These are phyloP conservation scores for Onygenales sp. DNA, from an alignment of 2,329 filamentous ascomycete species.

Conservation along the genomic window DNA sequence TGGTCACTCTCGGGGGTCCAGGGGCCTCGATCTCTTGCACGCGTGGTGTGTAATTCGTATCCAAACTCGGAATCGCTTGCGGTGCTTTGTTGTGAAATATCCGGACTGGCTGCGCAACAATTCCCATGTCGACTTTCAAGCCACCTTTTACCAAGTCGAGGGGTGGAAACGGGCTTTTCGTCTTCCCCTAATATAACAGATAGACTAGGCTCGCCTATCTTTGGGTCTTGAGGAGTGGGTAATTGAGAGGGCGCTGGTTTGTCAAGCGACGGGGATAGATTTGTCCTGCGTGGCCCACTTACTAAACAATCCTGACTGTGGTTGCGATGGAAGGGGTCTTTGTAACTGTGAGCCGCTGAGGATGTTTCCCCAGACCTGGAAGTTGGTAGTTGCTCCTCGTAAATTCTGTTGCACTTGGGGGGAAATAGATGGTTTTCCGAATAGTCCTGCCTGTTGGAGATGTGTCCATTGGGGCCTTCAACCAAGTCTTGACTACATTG, in stretches of 20 bases:
- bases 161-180: background rate
- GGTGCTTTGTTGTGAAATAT: slow-evolving; percentile 21
- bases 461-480: no score
- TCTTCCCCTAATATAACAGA: background rate
- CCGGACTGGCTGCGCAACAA: slow-evolving; percentile 9
- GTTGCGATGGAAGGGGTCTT: background rate
- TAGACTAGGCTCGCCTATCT: background rate
- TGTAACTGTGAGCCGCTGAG: no score
- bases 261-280: background rate
- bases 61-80: slow-evolving; percentile 21
- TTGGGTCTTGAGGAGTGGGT: background rate
- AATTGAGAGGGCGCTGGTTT: background rate
- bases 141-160: background rate
- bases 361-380: no score
- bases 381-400: no score
- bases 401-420: no score
- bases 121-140: background rate
- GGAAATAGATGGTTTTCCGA: no score
- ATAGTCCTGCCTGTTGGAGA: no score
- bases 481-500: no score
- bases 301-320: background rate
- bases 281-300: background rate
- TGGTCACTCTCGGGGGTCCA: slow-evolving; percentile 7
- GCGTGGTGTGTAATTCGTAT: slow-evolving; percentile 17
- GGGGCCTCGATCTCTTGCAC: background rate